Conservation (phyloP, 176 grass and related monocot species). For the Phragmites australis region DNA sequence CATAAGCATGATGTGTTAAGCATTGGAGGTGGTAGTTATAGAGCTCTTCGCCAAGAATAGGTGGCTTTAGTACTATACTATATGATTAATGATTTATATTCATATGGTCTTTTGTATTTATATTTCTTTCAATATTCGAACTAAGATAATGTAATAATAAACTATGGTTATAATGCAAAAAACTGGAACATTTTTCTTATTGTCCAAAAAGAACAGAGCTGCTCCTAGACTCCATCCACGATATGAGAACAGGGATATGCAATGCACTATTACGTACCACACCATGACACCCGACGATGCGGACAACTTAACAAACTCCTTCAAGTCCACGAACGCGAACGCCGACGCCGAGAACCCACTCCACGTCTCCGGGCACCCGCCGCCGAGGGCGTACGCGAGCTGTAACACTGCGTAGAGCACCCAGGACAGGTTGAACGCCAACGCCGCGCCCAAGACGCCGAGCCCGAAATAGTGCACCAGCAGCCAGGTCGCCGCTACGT, state of each 20-base stretch:
- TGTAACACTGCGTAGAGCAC: neutral
- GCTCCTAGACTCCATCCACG: neutral
- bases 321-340: slow-evolving; percentile 39
- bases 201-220: too few relatives aligned
- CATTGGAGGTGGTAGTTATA: too few relatives aligned
- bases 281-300: slow-evolving; percentile 51
- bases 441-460: slow-evolving; percentile 28
- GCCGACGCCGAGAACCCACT: slow-evolving; percentile 35
- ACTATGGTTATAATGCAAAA: neutral
- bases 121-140: too few relatives aligned
- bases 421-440: slow-evolving; percentile 43
- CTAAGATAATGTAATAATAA: neutral
- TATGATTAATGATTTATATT: too few relatives aligned
- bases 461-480: slow-evolving; percentile 30
- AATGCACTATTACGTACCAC: slow-evolving; percentile 32
- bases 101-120: too few relatives aligned
- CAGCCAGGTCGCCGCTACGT: slow-evolving; percentile 42
- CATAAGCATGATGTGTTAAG: too few relatives aligned
- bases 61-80: too few relatives aligned
- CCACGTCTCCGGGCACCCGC: slow-evolving; percentile 50
- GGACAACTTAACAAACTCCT: slow-evolving; percentile 42
- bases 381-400: slow-evolving; percentile 27
- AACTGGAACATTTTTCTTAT: too few relatives aligned
- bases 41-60: too few relatives aligned
- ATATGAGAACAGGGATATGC: neutral